Conservation (phyloP, 2,329 filamentous ascomycete genomes). For the Aspergillus ochraceoroseus region DNA sequence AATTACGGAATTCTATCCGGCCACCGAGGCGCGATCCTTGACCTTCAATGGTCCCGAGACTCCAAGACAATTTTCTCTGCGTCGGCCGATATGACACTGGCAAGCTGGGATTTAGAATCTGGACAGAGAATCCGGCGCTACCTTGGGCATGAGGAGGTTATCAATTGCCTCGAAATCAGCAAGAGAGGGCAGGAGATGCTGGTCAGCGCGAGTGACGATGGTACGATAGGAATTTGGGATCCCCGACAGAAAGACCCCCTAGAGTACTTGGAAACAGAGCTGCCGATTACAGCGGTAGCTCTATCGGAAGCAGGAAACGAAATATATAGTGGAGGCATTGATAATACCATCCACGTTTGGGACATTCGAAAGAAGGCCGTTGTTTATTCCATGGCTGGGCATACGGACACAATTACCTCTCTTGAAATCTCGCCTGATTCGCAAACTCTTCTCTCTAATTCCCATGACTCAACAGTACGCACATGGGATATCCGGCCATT, state of each 20-base stretch:
- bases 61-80: constrained; percentile 85
- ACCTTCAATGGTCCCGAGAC: constrained; percentile 95
- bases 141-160: constrained; percentile 88
- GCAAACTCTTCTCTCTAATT: constrained; percentile 82
- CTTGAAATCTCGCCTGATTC: constrained; percentile 88
- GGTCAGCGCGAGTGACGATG: constrained; percentile 88
- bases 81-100: constrained; percentile 86
- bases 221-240: constrained; percentile 93
- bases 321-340: constrained; percentile 88
- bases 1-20: constrained; percentile 88
- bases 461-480: constrained; percentile 87
- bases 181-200: constrained; percentile 85
- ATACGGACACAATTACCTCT: constrained; percentile 87
- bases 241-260: constrained; percentile 82
- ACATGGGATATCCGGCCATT: constrained; percentile 97
- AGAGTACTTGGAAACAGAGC: constrained; percentile 84
- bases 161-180: constrained; percentile 86
- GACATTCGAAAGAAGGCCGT: constrained; percentile 87
- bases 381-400: constrained; percentile 80
- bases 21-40: constrained; percentile 84
- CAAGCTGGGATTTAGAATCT: constrained; percentile 90
- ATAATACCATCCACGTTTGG: constrained; percentile 97
- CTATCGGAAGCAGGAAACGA: constrained; percentile 94
- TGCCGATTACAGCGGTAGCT: constrained; percentile 85
- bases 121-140: constrained; percentile 90